phyloP scores from a whole-genome alignment of 768 basidiomycete genomes.

The Stropharia rugosoannulata region DNA sequence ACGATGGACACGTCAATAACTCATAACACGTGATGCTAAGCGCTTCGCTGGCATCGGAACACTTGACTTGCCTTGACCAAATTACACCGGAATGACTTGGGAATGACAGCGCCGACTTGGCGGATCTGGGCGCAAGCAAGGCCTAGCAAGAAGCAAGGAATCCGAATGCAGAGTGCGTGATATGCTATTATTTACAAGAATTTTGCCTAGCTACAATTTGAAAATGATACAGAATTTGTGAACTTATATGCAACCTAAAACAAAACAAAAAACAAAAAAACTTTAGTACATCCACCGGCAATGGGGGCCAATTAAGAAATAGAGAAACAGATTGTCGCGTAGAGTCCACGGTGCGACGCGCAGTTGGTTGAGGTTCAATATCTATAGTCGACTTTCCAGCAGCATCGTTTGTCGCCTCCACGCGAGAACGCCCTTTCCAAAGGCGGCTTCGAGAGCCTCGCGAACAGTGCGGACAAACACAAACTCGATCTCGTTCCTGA shows the following conservation, averaged over 20 bases:
- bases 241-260: no score
- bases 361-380: no score
- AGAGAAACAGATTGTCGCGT: neutral
- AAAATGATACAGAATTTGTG: neutral
- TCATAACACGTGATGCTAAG: neutral
- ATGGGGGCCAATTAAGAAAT: neutral
- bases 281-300: neutral
- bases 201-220: neutral
- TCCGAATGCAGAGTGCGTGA: neutral
- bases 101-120: no score
- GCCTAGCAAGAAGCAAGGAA: neutral
- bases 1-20: constrained; percentile 7
- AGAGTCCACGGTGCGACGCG: no score
- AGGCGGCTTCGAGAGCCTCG: constrained; percentile 82
- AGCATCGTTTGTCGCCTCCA: constrained; percentile 55
- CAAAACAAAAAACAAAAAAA: no score
- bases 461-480: constrained; percentile 77
- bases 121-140: neutral
- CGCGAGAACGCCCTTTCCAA: constrained; percentile 64
- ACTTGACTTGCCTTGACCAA: no score
- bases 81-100: no score
- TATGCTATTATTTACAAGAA: neutral
- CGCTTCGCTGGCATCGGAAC: neutral
- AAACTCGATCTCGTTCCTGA: constrained; percentile 75
- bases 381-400: constrained; percentile 34